Base-by-base conservation (phyloP, 495 filamentous ascomycete genomes). In the Penicillium subrubescens region DNA sequence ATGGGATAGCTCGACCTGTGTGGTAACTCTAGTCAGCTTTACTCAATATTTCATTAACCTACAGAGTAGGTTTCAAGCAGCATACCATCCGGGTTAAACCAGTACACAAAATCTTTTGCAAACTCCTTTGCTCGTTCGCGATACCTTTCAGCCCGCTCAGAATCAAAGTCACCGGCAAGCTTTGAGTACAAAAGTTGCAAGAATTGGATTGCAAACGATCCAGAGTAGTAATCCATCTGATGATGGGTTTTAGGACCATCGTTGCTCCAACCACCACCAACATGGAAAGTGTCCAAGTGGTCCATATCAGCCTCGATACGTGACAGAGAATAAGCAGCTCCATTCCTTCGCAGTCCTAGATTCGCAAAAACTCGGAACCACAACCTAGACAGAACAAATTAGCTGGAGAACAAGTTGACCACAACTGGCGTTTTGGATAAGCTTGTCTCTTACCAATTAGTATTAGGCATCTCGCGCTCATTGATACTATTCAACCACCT, bases 141-240 rank as follows among this genome's bases (percentile, higher is more conserved):
- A 75, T 92, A 94, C 71, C 89, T 86, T 44, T 86, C 86, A n/a
- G 88, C 85, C 17, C 89, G 84, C 21, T 75, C 78, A 1, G 87
- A 86, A 62, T 94, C 90, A 37, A 87, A 86, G 12, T 89, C 84
- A 2, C 82, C 89, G 8, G 88, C 89, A 5, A 93, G 72, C 53
- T 89, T 90, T n/a, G 89, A 82, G 73, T 93, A 94, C 0, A 93
- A 80, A 0, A 94, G 81, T 67, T 92, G 89, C 7, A 92, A 75
- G 71, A 89, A 92, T 64, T 92, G 90, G 66, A 92, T 92, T 5
- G 90, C 91, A 69, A 92, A 92, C 57, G 86, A 88, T 12, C 90
- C 90, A 21, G 90, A 92, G 70, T 93, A 93, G 70, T 93, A 93
- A 70, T 92, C 91, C 86, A 93, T 58, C 23, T 58, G 56, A 7